A percentile compares a stretch with the other conserved stretches of the same genome.
phyloP scores from a whole-genome alignment of 1,284 basidiomycete species.

The Ustilago crameri region DNA sequence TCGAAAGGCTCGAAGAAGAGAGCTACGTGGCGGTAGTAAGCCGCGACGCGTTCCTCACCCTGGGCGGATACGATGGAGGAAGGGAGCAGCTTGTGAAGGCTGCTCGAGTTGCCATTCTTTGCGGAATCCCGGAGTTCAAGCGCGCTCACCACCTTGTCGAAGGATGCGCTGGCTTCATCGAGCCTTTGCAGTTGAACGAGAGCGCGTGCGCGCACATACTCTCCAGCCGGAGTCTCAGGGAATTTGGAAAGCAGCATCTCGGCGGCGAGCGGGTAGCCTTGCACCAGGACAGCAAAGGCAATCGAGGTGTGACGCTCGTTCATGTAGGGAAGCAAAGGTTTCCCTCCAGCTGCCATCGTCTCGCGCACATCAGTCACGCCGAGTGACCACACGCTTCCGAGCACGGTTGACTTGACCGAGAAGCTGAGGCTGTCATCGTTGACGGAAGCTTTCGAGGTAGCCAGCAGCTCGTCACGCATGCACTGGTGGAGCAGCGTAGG shows the following conservation, averaged over 20 bases:
- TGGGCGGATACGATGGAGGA: slow-evolving; percentile 16
- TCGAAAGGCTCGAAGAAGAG: slow-evolving; percentile 50
- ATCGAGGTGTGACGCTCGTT: slow-evolving; percentile 32
- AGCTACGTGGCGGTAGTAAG: slow-evolving; percentile 46
- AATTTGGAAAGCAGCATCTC: slow-evolving; percentile 37
- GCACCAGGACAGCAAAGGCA: slow-evolving; percentile 37
- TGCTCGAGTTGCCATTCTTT: slow-evolving; percentile 14
- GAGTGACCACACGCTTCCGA: slow-evolving; percentile 40
- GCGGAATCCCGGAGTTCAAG: slow-evolving; percentile 16
- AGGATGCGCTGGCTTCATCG: slow-evolving; percentile 36
- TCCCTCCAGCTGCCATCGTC: slow-evolving; percentile 6
- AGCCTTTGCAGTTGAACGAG: slow-evolving; percentile 42
- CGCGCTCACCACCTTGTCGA: slow-evolving; percentile 43
- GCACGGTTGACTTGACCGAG: slow-evolving; percentile 26
- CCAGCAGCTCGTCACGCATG: slow-evolving; percentile 33
- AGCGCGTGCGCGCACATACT: slow-evolving; percentile 43
- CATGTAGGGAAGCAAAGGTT: slow-evolving; percentile 33
- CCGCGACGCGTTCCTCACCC: slow-evolving; percentile 29
- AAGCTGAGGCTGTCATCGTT: slow-evolving; percentile 10
- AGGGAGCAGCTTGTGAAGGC: slow-evolving; percentile 44
- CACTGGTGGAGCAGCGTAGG: slow-evolving; percentile 46
- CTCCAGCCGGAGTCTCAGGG: slow-evolving; percentile 32
- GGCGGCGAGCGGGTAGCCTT: slow-evolving; percentile 42
- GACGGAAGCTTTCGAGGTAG: not conserved
- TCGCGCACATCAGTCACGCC: slow-evolving; percentile 37